These are phyloP conservation scores for Aspergillus udagawae DNA, from an alignment of 2,329 filamentous ascomycete species.

Conservation along the genomic window DNA sequence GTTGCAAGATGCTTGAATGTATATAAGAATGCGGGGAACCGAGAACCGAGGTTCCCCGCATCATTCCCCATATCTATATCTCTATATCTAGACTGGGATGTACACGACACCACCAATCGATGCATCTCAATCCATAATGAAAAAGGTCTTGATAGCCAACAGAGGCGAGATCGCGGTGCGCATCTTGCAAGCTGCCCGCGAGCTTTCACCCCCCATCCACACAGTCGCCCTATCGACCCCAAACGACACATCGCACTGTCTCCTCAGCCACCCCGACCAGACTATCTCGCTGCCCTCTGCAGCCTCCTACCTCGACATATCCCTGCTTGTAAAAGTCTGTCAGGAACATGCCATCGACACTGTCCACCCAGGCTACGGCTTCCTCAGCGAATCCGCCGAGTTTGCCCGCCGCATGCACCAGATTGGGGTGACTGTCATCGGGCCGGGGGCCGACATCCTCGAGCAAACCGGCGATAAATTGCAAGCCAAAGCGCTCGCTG, in stretches of 20 bases:
- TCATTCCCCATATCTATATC: background rate
- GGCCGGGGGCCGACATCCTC: slow-evolving; percentile 56
- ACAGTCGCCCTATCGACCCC: slow-evolving; percentile 55
- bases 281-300: slow-evolving; percentile 50
- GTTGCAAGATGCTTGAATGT: background rate
- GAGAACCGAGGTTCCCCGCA: background rate
- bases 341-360: slow-evolving; percentile 51
- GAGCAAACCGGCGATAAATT: slow-evolving; percentile 55
- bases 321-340: slow-evolving; percentile 45
- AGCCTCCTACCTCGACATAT: slow-evolving; percentile 51
- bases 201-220: slow-evolving; percentile 48
- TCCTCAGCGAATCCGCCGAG: slow-evolving; percentile 56
- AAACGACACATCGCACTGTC: slow-evolving; percentile 53
- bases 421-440: slow-evolving; percentile 47
- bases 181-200: slow-evolving; percentile 57
- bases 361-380: slow-evolving; percentile 59
- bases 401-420: slow-evolving; percentile 49
- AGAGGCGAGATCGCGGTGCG: slow-evolving; percentile 63
- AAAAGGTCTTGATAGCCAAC: slow-evolving; percentile 52
- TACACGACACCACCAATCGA: slow-evolving; percentile 1
- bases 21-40: background rate
- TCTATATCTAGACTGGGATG: background rate
- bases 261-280: slow-evolving; percentile 45
- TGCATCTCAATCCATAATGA: slow-evolving; percentile 37
- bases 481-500: slow-evolving; percentile 50